These are phyloP conservation scores for Cystoisospora suis DNA, from an alignment of 169 alveolate genomes.

Conservation along the genomic window DNA sequence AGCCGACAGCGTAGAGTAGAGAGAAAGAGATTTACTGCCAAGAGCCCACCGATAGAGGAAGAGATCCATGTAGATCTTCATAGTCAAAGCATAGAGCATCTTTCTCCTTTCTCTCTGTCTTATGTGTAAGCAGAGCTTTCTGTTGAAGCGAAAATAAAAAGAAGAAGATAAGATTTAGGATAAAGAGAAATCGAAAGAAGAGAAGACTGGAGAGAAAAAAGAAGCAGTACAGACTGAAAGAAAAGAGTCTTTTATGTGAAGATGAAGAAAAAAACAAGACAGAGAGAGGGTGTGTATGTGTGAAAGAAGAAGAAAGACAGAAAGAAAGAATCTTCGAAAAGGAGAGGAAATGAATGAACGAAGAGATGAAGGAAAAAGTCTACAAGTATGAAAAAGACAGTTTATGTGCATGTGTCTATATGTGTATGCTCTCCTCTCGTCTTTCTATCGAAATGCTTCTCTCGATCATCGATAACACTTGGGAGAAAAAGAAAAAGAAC, in stretches of 20 bases:
- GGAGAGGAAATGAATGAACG: background rate
- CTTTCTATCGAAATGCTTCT: background rate
- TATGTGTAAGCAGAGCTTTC: too few species aligned
- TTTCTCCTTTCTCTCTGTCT: too few species aligned
- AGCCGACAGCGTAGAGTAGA: too few species aligned
- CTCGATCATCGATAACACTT: background rate
- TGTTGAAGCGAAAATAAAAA: background rate
- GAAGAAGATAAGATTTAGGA: background rate
- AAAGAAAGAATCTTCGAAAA: background rate
- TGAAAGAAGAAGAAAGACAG: background rate
- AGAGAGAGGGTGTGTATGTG: background rate
- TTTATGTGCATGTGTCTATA: background rate
- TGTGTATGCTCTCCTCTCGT: background rate
- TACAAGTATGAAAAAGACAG: background rate
- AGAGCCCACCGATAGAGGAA: too few species aligned
- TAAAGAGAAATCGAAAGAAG: background rate
- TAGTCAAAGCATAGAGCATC: too few species aligned
- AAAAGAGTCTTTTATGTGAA: too few species aligned
- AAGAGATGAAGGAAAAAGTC: background rate
- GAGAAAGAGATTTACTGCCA: too few species aligned
- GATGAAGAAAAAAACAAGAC: background rate
- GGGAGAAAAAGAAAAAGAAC: background rate
- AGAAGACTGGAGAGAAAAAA: background rate
- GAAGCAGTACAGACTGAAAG: background rate
- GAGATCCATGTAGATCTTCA: too few species aligned